Base-by-base conservation (phyloP, 1,139 yeast genomes). In the Dujonia santamariae region DNA sequence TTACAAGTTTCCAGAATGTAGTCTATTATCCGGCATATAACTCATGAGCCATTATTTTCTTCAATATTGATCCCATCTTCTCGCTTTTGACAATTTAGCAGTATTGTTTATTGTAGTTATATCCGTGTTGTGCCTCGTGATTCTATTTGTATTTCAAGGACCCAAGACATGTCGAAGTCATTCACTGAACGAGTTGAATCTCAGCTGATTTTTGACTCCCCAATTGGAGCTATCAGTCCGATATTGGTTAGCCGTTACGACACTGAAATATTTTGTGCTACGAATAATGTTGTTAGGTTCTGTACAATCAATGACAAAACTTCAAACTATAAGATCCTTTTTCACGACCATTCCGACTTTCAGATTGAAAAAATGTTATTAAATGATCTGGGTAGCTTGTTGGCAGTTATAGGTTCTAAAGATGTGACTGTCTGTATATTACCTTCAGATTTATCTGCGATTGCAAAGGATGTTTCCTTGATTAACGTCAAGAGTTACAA, bases 341-440 rank as follows among this genome's bases (percentile, higher is more conserved):
- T 34, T 19, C 20, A 35, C 37, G 8, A 26, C 3, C 18, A 28
- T 26, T 42, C 43, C 14, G 32, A 37, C 6, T 53, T 50, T 34
- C 51, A 47, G 16, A 56, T 65, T 15, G 35, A 42, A 8, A 45
- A 53, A 2, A 46, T 68, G 34, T 39, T 42, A 1, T 42, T 65
- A 34, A 66, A 65, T 40, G 39, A 49, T 1, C 51, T 51, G 40
- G 67, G 63, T 3, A 48, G 56, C 2, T 53, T 57, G 21, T 43
- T 67, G 35, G 72, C 71, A 4, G 40, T 59, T 5, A 50, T 64
- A 2, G 69, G 71, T 3, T n/a, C n/a, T n/a, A n/a, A n/a, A n/a
- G 51, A 48, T 13, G 41, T 67, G 16, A 50, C 46, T 2, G 50
- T 66, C 1, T 54, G 55, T 13, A 42, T 53, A 5, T 39, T 63